Conservation (phyloP, 345 rosid species). For the Populus euphratica region DNA sequence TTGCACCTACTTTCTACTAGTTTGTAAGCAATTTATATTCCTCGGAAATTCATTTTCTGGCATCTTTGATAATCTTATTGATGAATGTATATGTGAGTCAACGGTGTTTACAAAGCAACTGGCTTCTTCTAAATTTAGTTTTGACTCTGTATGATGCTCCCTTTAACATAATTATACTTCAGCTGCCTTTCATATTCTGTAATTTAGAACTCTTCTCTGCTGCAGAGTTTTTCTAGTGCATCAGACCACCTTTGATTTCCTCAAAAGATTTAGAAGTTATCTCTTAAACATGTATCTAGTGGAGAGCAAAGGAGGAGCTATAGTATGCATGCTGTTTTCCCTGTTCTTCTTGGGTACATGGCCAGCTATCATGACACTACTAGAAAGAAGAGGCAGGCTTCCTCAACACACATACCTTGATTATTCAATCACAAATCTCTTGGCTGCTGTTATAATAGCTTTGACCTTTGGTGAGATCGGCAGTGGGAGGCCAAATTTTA, state of each 20-base stretch:
- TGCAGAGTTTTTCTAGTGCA: background rate
- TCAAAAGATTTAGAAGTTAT: slow-evolving; percentile 1
- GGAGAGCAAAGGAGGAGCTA: slow-evolving; percentile 88
- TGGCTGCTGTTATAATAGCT: slow-evolving; percentile 70
- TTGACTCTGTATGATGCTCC: too few relatives aligned
- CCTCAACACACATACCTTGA: slow-evolving; percentile 94
- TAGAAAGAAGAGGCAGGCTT: slow-evolving; percentile 84
- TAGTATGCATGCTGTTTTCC: slow-evolving; percentile 62
- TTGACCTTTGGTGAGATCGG: slow-evolving; percentile 65
- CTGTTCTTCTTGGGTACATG: slow-evolving; percentile 82
- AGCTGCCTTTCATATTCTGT: too few relatives aligned
- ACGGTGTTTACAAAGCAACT: too few relatives aligned
- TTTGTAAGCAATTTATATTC: too few relatives aligned
- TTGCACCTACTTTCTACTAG: too few relatives aligned
- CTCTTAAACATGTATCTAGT: slow-evolving; percentile 54
- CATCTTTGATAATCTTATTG: too few relatives aligned
- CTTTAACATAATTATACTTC: too few relatives aligned
- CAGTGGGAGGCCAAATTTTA: slow-evolving; percentile 47
- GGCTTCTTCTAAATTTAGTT: too few relatives aligned
- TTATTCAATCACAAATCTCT: slow-evolving; percentile 69
- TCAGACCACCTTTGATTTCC: background rate
- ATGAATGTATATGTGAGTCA: too few relatives aligned
- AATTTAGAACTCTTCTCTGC: too few relatives aligned
- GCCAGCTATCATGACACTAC: slow-evolving; percentile 76
- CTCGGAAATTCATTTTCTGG: too few relatives aligned